Conservation (phyloP, 352 stramenopile genomes). For the Pythium dissimile region DNA sequence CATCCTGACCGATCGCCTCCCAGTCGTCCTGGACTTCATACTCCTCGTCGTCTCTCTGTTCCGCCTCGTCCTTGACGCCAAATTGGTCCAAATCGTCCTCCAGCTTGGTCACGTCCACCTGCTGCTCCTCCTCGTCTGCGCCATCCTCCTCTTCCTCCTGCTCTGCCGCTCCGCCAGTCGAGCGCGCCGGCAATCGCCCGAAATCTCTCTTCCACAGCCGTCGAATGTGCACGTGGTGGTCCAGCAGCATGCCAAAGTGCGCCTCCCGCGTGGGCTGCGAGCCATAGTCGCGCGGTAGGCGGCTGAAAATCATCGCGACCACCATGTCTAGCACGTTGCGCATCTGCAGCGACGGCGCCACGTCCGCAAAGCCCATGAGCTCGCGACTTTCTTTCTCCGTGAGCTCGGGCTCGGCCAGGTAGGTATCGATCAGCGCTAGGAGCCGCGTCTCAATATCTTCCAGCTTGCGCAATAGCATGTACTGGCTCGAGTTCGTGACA, state of each 20-base stretch:
- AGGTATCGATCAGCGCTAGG: constrained; percentile 50
- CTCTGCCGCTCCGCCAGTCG: constrained; percentile 4
- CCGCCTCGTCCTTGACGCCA: constrained; percentile 5
- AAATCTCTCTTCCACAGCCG: constrained; percentile 85
- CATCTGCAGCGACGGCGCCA: constrained; percentile 16
- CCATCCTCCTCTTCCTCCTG: constrained; percentile 17
- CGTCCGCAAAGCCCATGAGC: constrained; percentile 14
- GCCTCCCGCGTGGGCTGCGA: constrained; percentile 50
- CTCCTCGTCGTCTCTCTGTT: constrained; percentile 10
- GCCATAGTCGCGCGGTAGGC: constrained; percentile 66
- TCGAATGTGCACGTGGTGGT: constrained; percentile 77
- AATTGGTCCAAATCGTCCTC: constrained; percentile 15
- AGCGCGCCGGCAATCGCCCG: constrained; percentile 49
- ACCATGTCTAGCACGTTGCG: constrained; percentile 84
- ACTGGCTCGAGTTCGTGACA: constrained; percentile 27
- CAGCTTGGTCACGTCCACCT: neutral
- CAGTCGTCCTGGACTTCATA: constrained; percentile 12
- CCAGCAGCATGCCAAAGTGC: constrained; percentile 72
- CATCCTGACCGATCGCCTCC: constrained; percentile 16
- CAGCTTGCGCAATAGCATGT: constrained; percentile 70
- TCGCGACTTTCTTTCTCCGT: constrained; percentile 16
- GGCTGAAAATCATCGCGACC: constrained; percentile 80
- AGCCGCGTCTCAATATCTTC: constrained; percentile 80
- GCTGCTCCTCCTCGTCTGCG: neutral
- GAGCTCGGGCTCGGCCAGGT: constrained; percentile 54